Conservation (phyloP, 2,329 filamentous ascomycete species). For the Penicillium sp. region DNA sequence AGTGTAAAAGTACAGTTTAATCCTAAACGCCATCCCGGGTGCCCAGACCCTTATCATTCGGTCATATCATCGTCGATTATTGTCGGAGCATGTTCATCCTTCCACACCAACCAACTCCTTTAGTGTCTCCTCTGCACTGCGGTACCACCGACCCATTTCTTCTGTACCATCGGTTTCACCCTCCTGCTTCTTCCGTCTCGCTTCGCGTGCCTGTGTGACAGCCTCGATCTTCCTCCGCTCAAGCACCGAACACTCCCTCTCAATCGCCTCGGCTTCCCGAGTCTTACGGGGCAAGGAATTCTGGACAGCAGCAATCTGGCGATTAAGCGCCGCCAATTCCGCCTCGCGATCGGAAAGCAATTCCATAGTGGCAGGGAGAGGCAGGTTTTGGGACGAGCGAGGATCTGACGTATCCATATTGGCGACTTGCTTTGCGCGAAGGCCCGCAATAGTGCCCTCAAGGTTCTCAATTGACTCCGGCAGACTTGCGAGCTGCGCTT, state of each 20-base stretch:
- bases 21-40: constrained; percentile 24
- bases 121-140: constrained; percentile 41
- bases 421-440: constrained; percentile 60
- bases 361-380: constrained; percentile 41
- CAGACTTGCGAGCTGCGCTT: constrained; percentile 51
- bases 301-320: constrained; percentile 44
- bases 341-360: constrained; percentile 42
- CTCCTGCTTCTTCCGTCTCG: constrained; percentile 42
- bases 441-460: constrained; percentile 49
- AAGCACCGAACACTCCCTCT: constrained; percentile 44
- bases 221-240: constrained; percentile 47
- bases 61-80: constrained; percentile 18
- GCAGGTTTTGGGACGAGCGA: constrained; percentile 40
- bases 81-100: constrained; percentile 13
- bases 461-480: constrained; percentile 55
- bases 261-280: constrained; percentile 45
- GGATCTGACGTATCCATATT: constrained; percentile 57
- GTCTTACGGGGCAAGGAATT: constrained; percentile 45
- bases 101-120: constrained; percentile 40
- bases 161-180: constrained; percentile 49
- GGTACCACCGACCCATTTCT: constrained; percentile 49
- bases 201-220: constrained; percentile 49
- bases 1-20: constrained; percentile 5
- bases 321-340: constrained; percentile 42
- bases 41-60: constrained; percentile 15